Conservation (phyloP, 371 early-diverging fungal species). For the Apophysomyces variabilis region DNA sequence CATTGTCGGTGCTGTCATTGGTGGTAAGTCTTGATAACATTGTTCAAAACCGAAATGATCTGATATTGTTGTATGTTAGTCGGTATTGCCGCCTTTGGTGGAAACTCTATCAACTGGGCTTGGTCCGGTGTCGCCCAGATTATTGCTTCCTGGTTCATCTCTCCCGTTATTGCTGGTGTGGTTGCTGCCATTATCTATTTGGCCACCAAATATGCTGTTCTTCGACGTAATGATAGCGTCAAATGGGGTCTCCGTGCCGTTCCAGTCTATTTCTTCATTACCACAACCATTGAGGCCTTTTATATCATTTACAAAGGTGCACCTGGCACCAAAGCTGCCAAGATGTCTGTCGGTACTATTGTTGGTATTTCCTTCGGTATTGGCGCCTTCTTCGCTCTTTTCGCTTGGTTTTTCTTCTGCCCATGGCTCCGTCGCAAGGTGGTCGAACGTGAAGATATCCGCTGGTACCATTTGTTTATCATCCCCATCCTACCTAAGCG, state of each 20-base stretch:
- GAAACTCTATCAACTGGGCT: conserved; percentile 68
- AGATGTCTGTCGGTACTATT: conserved; percentile 46
- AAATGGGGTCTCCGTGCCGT: conserved; percentile 75
- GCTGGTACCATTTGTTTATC: conserved; percentile 71
- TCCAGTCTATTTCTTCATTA: conserved; percentile 81
- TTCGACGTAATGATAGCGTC: conserved; percentile 68
- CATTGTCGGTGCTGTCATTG: conserved; percentile 84
- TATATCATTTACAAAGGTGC: conserved; percentile 79
- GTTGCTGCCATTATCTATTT: conserved; percentile 70
- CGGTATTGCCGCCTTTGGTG: conserved; percentile 79
- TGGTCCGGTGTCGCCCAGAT: conserved; percentile 75
- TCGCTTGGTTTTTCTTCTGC: conserved; percentile 63
- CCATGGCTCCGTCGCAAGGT: conserved; percentile 71
- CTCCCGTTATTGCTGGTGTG: conserved; percentile 72
- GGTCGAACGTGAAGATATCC: conserved; percentile 66
- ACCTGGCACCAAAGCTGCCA: conserved; percentile 52
- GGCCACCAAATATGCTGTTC: conserved; percentile 66
- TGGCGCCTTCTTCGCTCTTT: conserved; percentile 54
- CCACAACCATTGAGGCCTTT: conserved; percentile 69
- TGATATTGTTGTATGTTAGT: conserved; percentile 19
- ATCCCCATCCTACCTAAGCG: conserved; percentile 54
- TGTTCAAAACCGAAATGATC: background rate
- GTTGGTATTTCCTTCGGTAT: conserved; percentile 68
- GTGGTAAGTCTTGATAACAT: conserved; percentile 27
- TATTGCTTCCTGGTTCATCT: conserved; percentile 79